phyloP scores from a whole-genome alignment of 148 eudicot species.

The Camellia japonica region DNA sequence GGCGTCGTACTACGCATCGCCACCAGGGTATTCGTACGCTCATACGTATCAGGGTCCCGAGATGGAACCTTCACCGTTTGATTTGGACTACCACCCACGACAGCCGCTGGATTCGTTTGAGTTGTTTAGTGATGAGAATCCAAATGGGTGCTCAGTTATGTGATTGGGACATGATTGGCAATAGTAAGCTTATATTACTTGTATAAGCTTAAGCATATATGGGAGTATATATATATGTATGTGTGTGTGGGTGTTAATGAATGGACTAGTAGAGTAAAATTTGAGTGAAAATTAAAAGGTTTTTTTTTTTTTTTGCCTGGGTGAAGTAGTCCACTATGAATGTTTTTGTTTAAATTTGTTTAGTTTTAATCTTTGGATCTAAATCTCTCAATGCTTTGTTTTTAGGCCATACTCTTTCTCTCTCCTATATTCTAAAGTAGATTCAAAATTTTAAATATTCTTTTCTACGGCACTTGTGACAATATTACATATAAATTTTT shows the following conservation, averaged over 20 bases:
- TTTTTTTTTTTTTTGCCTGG: background rate
- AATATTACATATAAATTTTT: too few relatives aligned
- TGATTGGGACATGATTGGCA: conserved; percentile 16
- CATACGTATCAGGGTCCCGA: conserved; percentile 36
- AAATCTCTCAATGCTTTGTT: background rate
- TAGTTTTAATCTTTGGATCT: background rate
- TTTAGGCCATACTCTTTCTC: background rate
- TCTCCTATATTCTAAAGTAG: background rate
- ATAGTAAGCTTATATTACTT: conserved; percentile 13
- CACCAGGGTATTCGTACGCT: conserved; percentile 39
- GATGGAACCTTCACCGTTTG: conserved; percentile 30
- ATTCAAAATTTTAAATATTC: too few relatives aligned
- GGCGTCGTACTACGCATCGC: conserved; percentile 62
- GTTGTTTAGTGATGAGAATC: conserved; percentile 83
- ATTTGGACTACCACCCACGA: conserved; percentile 17
- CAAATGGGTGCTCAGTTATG: conserved; percentile 69
- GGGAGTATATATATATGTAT: background rate
- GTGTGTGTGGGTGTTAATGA: background rate
- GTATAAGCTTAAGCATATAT: background rate
- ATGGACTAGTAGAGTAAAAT: background rate
- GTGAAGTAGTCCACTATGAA: background rate
- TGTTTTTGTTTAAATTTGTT: background rate
- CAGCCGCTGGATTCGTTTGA: conserved; percentile 68
- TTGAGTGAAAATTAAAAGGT: background rate
- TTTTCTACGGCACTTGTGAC: too few relatives aligned